Percentiles rank a stretch among this genome's conserved stretches.
Evolutionary conservation across 140 eudicot species (phyloP).

Genomic region (Stevia rebaudiana): DNA sequence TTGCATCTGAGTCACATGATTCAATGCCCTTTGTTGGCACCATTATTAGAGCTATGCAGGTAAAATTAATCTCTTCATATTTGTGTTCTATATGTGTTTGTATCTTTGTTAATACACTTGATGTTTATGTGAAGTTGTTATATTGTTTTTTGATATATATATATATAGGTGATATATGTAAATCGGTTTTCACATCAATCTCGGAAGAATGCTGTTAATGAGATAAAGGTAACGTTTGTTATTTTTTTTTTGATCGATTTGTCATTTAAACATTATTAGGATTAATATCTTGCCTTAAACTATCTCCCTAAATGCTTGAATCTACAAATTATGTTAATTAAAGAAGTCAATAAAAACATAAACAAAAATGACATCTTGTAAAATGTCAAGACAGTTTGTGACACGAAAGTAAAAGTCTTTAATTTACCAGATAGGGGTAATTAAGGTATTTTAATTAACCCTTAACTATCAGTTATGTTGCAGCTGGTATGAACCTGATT

Average conservation of each 20-base stretch:
- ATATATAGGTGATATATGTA: constrained; percentile 75
- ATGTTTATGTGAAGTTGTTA: constrained; percentile 1
- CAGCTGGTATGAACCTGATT: constrained; percentile 2
- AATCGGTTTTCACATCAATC: constrained; percentile 83
- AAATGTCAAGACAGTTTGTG: not conserved
- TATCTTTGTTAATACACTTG: not conserved
- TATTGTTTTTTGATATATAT: no score
- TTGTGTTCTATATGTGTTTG: not conserved
- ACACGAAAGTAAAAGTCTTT: not conserved
- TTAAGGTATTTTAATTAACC: not conserved
- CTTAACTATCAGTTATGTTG: not conserved
- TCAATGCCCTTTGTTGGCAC: constrained; percentile 97
- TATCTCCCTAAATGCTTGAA: not conserved
- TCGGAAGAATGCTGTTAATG: constrained; percentile 81
- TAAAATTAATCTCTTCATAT: constrained; percentile 11
- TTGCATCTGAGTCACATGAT: constrained; percentile 94
- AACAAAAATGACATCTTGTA: not conserved
- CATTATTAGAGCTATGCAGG: constrained; percentile 99
- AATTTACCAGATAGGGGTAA: not conserved
- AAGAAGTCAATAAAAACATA: not conserved
- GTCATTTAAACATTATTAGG: not conserved
- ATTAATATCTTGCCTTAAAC: not conserved
- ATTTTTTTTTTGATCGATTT: not conserved
- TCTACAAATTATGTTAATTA: not conserved
- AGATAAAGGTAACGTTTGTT: constrained; percentile 74